Conservation (phyloP, 2,329 filamentous ascomycete genomes). For the Mariannaea sp. region DNA sequence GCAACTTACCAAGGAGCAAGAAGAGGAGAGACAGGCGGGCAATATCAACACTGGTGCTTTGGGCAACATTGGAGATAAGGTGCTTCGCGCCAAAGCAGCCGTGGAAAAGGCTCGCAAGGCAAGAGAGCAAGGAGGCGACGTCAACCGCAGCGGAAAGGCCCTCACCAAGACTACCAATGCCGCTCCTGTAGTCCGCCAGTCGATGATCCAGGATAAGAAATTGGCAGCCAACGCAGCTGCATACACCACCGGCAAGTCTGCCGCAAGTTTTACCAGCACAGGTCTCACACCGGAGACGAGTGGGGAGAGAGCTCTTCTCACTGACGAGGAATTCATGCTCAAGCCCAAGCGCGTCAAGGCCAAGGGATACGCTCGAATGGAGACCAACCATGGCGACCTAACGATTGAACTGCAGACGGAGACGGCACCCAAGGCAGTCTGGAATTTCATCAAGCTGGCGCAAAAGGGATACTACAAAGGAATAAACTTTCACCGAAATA, state of each 20-base stretch:
- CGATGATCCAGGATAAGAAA: slow-evolving; percentile 59
- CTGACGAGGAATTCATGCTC: slow-evolving; percentile 96
- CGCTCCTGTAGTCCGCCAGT: slow-evolving; percentile 38
- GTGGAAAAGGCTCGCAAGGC: slow-evolving; percentile 88
- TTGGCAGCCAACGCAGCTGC: slow-evolving; percentile 82
- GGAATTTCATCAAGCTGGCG: slow-evolving; percentile 91
- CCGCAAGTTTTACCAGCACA: slow-evolving; percentile 93
- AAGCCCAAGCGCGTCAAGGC: slow-evolving; percentile 85
- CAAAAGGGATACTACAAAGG: slow-evolving; percentile 89
- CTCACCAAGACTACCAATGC: slow-evolving; percentile 43
- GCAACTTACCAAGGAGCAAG: slow-evolving; percentile 70
- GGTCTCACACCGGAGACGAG: slow-evolving; percentile 92
- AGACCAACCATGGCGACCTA: slow-evolving; percentile 82
- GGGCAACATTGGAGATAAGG: slow-evolving; percentile 79
- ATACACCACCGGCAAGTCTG: slow-evolving; percentile 88
- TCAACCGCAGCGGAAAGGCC: slow-evolving; percentile 58
- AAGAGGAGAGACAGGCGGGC: slow-evolving; percentile 66
- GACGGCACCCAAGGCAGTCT: slow-evolving; percentile 88
- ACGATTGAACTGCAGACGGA: slow-evolving; percentile 92
- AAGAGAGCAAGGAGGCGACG: slow-evolving; percentile 62
- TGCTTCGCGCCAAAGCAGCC: slow-evolving; percentile 87
- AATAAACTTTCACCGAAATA: slow-evolving; percentile 89
- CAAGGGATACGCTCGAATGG: slow-evolving; percentile 89
- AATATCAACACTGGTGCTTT: slow-evolving; percentile 80
- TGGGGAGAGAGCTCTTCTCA: slow-evolving; percentile 81